Evolutionary conservation across 306 rosid species (phyloP), one percentile per base, ranked within the genome.

Genomic region (Amphicarpaea edgeworthii): DNA sequence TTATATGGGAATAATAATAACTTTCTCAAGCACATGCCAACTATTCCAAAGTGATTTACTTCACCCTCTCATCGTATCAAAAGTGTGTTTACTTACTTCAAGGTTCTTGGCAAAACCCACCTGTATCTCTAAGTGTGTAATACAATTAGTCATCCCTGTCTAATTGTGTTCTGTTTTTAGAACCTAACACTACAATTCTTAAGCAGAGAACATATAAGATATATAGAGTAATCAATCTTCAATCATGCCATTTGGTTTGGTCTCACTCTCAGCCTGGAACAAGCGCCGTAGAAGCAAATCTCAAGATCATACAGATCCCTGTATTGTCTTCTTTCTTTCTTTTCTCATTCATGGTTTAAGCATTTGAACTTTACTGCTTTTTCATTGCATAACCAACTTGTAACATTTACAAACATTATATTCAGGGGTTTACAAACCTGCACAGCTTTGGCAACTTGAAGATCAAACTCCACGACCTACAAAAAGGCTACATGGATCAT

Each of bases 201-300:
- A 71, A 65, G 79, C 60, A 28, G 17, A 72, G 16, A 69, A 66
- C 38, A 71, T 32, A 66, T 17, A 70, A 76, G 75, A 69, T n/a
- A n/a, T n/a, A n/a, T 88, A 73, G 73, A 64, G 23, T 12, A 57
- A 7, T 61, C 75, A 81, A 71, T 68, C 70, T 5, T 61, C 75
- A 81, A 71, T 68, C 70, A 92, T 95, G 97, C 91, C 97, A 40
- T 95, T 95, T 79, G 88, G 96, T 75, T 86, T 95, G 76, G 91
- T 95, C 74, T 87, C 97, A 4, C 97, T 95, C 76, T 87, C 97
- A 4, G 99, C 99, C 0, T 95, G 97, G 99, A 92, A 90, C 83
- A 95, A 95, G 85, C 91, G 99, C 64, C 84, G 97, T 16, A 86
- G 96, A 85, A 86, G 91, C 84, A 95, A 88, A 73, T 90, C 97